These are phyloP conservation scores for Schizosaccharomyces lindneri DNA, from an alignment of 805 yeast species.

Conservation along the genomic window DNA sequence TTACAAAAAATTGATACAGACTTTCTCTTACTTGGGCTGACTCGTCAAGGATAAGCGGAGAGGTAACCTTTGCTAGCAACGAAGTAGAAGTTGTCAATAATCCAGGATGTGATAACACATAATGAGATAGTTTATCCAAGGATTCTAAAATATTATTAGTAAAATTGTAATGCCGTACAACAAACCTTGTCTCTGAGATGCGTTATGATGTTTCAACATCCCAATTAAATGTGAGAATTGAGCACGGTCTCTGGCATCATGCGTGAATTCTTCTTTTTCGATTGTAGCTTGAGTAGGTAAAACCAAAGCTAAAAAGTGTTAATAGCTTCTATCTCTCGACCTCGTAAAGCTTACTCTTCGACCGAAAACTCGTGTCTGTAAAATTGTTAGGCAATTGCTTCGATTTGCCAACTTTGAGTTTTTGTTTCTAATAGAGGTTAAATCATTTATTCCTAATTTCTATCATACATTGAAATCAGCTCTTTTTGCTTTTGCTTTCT, in stretches of 20 bases:
- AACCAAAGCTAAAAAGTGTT: neutral
- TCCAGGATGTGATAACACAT: neutral
- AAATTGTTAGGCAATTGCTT: conserved; percentile 43
- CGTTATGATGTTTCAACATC: neutral
- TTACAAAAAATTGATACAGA: conserved; percentile 20
- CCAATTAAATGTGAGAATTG: neutral
- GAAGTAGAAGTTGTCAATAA: conserved; percentile 11
- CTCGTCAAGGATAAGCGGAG: conserved; percentile 43
- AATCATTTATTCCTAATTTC: neutral
- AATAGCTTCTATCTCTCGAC: too few relatives aligned
- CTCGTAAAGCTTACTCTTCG: conserved; percentile 19
- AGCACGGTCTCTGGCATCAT: neutral
- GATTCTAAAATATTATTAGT: neutral
- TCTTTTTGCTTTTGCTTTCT: conserved; percentile 36
- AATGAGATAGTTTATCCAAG: neutral
- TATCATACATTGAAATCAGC: conserved; percentile 34
- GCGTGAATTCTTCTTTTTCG: neutral
- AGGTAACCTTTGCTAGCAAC: conserved; percentile 29
- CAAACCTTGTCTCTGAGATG: neutral
- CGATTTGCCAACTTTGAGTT: conserved; percentile 71
- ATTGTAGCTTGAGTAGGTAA: neutral
- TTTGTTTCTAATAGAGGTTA: conserved; percentile 24
- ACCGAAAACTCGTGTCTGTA: conserved; percentile 67
- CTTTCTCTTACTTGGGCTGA: conserved; percentile 40
- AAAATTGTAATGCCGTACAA: conserved; percentile 9